Evolutionary conservation across 257 asterid genomes (phyloP).

Genomic region (Fraxinus cuspidata): DNA sequence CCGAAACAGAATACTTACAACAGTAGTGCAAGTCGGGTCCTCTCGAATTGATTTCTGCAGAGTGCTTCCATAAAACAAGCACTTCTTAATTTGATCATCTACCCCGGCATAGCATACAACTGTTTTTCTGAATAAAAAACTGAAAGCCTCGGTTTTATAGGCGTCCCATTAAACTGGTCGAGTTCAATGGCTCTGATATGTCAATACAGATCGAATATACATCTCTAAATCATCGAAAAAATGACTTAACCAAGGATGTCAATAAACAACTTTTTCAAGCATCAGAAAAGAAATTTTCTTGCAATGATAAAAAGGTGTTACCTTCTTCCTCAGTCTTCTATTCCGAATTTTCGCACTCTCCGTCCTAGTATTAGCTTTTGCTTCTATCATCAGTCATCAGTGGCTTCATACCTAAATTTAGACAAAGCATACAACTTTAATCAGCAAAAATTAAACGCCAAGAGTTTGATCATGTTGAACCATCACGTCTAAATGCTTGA

Average conservation of each 20-base stretch:
- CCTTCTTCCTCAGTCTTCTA: constrained; percentile 69
- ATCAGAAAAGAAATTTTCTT: background rate
- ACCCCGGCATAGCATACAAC: constrained; percentile 71
- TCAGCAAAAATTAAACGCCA: background rate
- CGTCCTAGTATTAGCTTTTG: constrained; percentile 54
- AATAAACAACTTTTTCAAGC: background rate
- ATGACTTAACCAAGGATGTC: background rate
- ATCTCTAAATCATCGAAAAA: background rate
- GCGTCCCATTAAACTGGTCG: constrained; percentile 75
- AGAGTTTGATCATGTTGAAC: background rate
- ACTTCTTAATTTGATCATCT: constrained; percentile 81
- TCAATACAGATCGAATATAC: background rate
- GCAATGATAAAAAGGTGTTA: constrained; percentile 22
- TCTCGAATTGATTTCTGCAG: constrained; percentile 66
- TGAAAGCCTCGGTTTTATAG: constrained; percentile 77
- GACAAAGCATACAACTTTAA: background rate
- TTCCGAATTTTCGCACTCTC: constrained; percentile 70
- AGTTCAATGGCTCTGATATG: background rate
- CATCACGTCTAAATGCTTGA: too few species aligned
- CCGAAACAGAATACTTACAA: constrained; percentile 40
- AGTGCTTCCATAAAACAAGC: constrained; percentile 75
- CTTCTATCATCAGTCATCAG: constrained; percentile 54
- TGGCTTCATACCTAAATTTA: constrained; percentile 49
- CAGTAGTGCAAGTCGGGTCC: constrained; percentile 59
- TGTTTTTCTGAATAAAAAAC: constrained; percentile 87